A percentile compares a stretch with the other conserved stretches of the same genome.
phyloP scores from a whole-genome alignment of 148 eudicot genomes.

The Chenopodium quinoa region DNA sequence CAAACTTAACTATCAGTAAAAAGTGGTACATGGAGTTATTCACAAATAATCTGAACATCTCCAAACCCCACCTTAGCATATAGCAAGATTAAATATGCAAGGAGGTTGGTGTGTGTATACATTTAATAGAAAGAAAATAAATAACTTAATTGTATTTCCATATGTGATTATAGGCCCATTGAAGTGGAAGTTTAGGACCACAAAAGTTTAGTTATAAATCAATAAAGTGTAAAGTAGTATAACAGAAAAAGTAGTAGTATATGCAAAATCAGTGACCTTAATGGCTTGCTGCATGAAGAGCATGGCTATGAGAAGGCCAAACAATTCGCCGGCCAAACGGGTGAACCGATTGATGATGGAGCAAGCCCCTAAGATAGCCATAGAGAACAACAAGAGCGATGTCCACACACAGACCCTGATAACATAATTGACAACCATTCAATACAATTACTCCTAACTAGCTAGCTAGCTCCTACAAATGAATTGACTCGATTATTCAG shows the following conservation, averaged over 20 bases:
- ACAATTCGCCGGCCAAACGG: slow-evolving; percentile 86
- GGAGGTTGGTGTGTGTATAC: background rate
- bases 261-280: slow-evolving; percentile 39
- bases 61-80: background rate
- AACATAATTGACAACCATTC: slow-evolving; percentile 1
- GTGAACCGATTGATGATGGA: slow-evolving; percentile 90
- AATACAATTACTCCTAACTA: background rate
- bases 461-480: background rate
- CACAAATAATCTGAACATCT: background rate
- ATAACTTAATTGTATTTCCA: background rate
- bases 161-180: slow-evolving; percentile 1
- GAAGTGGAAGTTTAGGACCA: background rate
- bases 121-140: background rate
- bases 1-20: background rate
- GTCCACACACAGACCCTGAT: slow-evolving; percentile 98
- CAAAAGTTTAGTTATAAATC: background rate
- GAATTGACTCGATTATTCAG: too few species aligned
- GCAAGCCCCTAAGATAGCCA: slow-evolving; percentile 90
- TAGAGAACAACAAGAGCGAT: slow-evolving; percentile 58
- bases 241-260: background rate
- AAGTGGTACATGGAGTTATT: background rate
- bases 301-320: slow-evolving; percentile 89
- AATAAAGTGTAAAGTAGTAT: background rate
- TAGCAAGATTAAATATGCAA: background rate
- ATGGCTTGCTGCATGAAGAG: slow-evolving; percentile 95